phyloP scores from a whole-genome alignment of 1,284 basidiomycete genomes.

The Tilletia walkeri region DNA sequence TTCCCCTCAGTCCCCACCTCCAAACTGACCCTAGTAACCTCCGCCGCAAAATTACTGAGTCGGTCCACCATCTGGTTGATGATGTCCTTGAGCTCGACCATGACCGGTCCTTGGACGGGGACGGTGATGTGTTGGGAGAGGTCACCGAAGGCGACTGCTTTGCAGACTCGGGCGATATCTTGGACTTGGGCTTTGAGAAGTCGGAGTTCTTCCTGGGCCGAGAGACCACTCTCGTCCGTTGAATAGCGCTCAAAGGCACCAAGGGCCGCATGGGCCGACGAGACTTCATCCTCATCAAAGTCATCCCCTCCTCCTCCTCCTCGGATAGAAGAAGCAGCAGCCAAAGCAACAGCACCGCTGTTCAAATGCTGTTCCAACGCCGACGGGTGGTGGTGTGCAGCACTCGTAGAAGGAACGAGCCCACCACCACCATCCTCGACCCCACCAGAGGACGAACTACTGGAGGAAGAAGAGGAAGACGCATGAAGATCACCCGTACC shows the following conservation, averaged over 20 bases:
- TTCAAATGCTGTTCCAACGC: no score
- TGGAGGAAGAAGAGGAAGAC: not conserved
- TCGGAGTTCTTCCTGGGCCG: constrained; percentile 73
- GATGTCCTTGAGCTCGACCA: constrained; percentile 96
- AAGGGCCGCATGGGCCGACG: constrained; percentile 28
- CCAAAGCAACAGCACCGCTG: no score
- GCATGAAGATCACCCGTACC: not conserved
- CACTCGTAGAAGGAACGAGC: no score
- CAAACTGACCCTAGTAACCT: constrained; percentile 88
- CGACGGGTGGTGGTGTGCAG: no score
- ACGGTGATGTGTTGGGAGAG: constrained; percentile 94
- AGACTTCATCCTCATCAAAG: constrained; percentile 13
- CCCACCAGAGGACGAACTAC: not conserved
- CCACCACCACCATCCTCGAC: not conserved
- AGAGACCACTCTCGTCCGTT: constrained; percentile 53
- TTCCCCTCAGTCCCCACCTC: constrained; percentile 65
- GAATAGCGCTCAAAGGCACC: constrained; percentile 50
- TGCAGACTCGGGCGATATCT: constrained; percentile 87
- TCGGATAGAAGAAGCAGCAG: no score
- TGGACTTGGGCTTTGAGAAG: constrained; percentile 83
- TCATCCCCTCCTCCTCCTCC: not conserved
- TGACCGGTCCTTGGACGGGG: constrained; percentile 89
- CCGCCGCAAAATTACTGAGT: constrained; percentile 83
- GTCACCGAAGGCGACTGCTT: constrained; percentile 90
- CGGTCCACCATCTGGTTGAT: constrained; percentile 92